Percentiles rank a stretch among this genome's conserved stretches.
phyloP scores from a whole-genome alignment of 108 stramenopile species.

The Skeletonema tropicum region DNA sequence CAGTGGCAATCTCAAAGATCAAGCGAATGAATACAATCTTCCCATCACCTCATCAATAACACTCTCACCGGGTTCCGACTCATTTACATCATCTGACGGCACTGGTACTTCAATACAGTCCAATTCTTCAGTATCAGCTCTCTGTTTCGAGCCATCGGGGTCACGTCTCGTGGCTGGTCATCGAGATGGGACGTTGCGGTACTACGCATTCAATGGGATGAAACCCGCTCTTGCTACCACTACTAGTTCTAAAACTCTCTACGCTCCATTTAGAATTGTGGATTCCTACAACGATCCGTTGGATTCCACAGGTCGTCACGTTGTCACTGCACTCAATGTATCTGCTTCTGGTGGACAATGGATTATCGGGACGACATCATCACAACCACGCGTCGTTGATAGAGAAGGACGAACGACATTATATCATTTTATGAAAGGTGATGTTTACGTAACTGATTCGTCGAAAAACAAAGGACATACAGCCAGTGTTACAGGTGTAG shows the following conservation, averaged over 20 bases:
- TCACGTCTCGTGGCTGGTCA: slow-evolving; percentile 83
- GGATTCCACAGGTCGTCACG: slow-evolving; percentile 48
- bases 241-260: slow-evolving; percentile 15
- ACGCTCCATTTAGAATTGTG: slow-evolving; percentile 47
- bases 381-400: slow-evolving; percentile 82
- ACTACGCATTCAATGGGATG: slow-evolving; percentile 92
- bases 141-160: slow-evolving; percentile 84
- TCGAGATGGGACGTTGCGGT: slow-evolving; percentile 65
- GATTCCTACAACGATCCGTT: slow-evolving; percentile 51
- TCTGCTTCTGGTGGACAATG: slow-evolving; percentile 76
- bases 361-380: slow-evolving; percentile 75
- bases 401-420: slow-evolving; percentile 78
- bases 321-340: slow-evolving; percentile 40
- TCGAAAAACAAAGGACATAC: slow-evolving; percentile 86
- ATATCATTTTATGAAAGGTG: slow-evolving; percentile 83
- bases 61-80: slow-evolving; percentile 44
- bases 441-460: slow-evolving; percentile 87
- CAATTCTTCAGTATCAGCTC: slow-evolving; percentile 45
- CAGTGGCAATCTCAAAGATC: slow-evolving; percentile 18
- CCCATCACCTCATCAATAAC: slow-evolving; percentile 48
- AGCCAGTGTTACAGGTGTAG: slow-evolving; percentile 78
- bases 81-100: slow-evolving; percentile 48
- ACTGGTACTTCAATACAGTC: slow-evolving; percentile 43
- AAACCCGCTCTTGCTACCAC: slow-evolving; percentile 32
- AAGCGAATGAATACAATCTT: slow-evolving; percentile 34